Base-by-base conservation (phyloP, 768 basidiomycete species). In the Thelephora aurantiotincta region DNA sequence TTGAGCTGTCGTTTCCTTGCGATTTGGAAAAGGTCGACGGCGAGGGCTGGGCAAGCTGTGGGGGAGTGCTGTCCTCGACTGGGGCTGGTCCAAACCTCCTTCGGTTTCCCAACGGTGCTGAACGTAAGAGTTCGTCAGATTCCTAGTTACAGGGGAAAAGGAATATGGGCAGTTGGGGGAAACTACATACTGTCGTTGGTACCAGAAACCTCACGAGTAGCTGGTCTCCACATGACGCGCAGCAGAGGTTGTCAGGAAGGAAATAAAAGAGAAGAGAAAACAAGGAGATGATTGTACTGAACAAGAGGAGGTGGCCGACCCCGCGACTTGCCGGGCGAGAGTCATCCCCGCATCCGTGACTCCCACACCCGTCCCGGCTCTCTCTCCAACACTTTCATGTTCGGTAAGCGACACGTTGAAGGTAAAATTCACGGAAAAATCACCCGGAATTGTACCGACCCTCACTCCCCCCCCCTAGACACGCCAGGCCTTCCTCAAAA, bases 21-120 rank as follows among this genome's bases (percentile, higher is more conserved):
- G 77, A 45, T 55, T 63, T 57, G 75, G 73, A 86, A 63, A 86
- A 88, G 6, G 82, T 87, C 45, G 85, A 86, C 37, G 87, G 84
- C 36, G 87, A 87, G 5, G 88, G 85, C 54, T 90, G 85, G 9
- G 86, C 86, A 46, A 89, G 78, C 57, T 88, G 86, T 53, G 88
- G 87, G 22, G 87, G 83, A 16, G 79, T 77, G 22, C 65, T 69
- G 59, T 91, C 90, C 60, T 93, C 92, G 35, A 76, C 68, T 3
- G 87, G 83, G 23, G 83, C 82, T 43, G 88, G 84, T 45, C 92
- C 92, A 67, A 96, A 96, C 48, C 92, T 82, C 60, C 92, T 85
- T 59, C 86, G 82, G 57, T 79, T 75, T 45, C 87, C 89, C 50
- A 96, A 76, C 1, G 92, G 92, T 55, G 78, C 82, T 63, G 52